These are phyloP conservation scores for Eimeria sp. DNA, from an alignment of 169 alveolate species.

Conservation along the genomic window DNA sequence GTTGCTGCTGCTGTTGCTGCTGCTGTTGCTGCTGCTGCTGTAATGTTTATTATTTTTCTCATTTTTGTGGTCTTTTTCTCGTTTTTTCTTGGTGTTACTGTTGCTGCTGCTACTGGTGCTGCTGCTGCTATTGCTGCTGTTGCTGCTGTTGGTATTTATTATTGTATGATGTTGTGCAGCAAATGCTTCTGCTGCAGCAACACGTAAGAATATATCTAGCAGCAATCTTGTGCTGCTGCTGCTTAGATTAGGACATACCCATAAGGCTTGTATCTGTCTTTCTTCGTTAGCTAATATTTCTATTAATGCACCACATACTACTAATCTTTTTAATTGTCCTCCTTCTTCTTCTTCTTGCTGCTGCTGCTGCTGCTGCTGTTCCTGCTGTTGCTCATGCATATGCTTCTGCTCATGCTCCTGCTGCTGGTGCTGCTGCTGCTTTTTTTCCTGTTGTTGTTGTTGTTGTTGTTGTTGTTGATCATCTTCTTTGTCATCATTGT, in stretches of 20 bases:
- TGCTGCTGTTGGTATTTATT: too few species aligned
- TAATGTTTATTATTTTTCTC: too few species aligned
- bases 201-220: constrained; percentile 66
- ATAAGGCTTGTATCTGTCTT: constrained; percentile 69
- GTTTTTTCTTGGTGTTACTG: constrained; percentile 18
- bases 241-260: constrained; percentile 73
- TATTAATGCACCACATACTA: constrained; percentile 71
- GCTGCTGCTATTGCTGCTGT: too few species aligned
- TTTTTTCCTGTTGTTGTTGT: too few species aligned
- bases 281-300: constrained; percentile 69
- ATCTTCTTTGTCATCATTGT: too few species aligned
- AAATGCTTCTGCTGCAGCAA: constrained; percentile 49
- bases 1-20: constrained; percentile 52
- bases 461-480: too few species aligned
- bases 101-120: constrained; percentile 25
- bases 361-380: constrained; percentile 10
- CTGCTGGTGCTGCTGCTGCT: background rate
- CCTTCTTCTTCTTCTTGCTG: background rate
- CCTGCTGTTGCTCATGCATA: background rate
- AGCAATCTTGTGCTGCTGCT: constrained; percentile 68
- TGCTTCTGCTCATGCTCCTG: constrained; percentile 11
- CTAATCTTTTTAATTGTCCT: constrained; percentile 6
- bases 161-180: background rate
- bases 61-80: background rate
- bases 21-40: too few species aligned